Evolutionary conservation across 1,139 yeast species (phyloP), one percentile per base, ranked within the genome.

Genomic region (Saccharomyces hybrid): DNA sequence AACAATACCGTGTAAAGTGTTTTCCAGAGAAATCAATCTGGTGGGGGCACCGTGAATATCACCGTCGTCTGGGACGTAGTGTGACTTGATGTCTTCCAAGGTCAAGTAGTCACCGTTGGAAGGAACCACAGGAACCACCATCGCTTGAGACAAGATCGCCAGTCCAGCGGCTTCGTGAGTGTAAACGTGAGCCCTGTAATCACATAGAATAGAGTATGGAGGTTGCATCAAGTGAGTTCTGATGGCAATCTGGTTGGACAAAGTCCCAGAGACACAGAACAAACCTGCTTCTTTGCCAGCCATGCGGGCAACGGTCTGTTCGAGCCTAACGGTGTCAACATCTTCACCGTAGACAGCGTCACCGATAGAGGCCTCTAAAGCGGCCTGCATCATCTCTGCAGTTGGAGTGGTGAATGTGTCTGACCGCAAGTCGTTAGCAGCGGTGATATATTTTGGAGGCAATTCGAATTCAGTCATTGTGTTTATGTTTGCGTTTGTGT

Each of bases 371-470:
- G 89, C 83, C 31, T 75, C 68, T 27, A 79, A 58, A 54, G 81
- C 83, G 16, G 88, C 84, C 55, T 76, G 75, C 51, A 84, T 68
- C 97, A 91, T 90, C 51, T 82, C 75, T 54, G 77, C 77, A 2
- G 96, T 86, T 41, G 97, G 98, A 11, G 89, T 88, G 9, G 97
- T 91, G 80, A 91, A 90, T 2, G 97, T 91, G 69, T 91, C 98
- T 68, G 93, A 83, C 69, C 93, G 80, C 69, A 86, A 83, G 65
- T 82, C 87, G 64, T 81, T 81, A 32, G 70, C 57, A n/a, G 77
- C 74, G 46, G 71, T 60, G 13, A 60, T 59, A 59, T 74, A 74
- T 38, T 68, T 62, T 49, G 66, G 63, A 26, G 69, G 69, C 54
- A 64, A 54, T 48, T 63, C 63, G 51, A 55, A 56, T 28, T 60